Percentiles rank a stretch among this genome's conserved stretches.
Evolutionary conservation across 768 basidiomycete genomes (phyloP).

Genomic region (Hortiboletus flavorubellus): DNA sequence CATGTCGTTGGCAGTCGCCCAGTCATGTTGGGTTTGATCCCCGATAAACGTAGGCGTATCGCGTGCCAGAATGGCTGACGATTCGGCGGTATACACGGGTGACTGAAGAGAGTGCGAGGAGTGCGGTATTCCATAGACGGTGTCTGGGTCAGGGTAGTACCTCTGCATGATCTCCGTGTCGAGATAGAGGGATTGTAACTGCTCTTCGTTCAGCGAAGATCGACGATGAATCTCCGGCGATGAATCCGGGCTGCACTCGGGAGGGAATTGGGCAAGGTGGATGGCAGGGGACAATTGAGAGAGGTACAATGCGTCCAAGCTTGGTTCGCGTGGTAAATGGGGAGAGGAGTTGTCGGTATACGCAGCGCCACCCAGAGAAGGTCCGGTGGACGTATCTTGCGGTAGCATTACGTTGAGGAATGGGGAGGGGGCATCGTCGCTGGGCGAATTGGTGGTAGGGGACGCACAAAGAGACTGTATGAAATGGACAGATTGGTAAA

Average conservation of each 20-base stretch:
- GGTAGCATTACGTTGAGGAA: slow-evolving; percentile 29
- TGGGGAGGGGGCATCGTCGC: slow-evolving; percentile 28
- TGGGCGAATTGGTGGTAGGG: slow-evolving; percentile 25
- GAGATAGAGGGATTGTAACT: slow-evolving; percentile 21
- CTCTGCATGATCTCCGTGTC: slow-evolving; percentile 20
- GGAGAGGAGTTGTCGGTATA: slow-evolving; percentile 6
- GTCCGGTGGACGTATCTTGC: not conserved
- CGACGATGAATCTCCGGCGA: slow-evolving; percentile 12
- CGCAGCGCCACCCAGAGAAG: slow-evolving; percentile 19
- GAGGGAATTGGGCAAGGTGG: slow-evolving; percentile 18
- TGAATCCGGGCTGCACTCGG: slow-evolving; percentile 12
- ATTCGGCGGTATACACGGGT: slow-evolving; percentile 20
- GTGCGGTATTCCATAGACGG: slow-evolving; percentile 10
- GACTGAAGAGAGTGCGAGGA: slow-evolving; percentile 8
- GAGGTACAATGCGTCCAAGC: slow-evolving; percentile 17
- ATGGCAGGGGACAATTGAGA: slow-evolving; percentile 19
- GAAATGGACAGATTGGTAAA: slow-evolving; percentile 1
- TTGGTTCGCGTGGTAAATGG: slow-evolving; percentile 11
- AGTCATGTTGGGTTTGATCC: slow-evolving; percentile 10
- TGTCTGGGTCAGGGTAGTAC: slow-evolving; percentile 20
- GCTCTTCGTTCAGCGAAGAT: slow-evolving; percentile 22
- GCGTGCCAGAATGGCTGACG: slow-evolving; percentile 8
- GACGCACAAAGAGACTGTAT: slow-evolving; percentile 47
- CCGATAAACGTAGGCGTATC: slow-evolving; percentile 15
- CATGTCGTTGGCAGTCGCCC: slow-evolving; percentile 11